Base-by-base conservation (phyloP, 257 asterid genomes). In the Mentha longifolia region DNA sequence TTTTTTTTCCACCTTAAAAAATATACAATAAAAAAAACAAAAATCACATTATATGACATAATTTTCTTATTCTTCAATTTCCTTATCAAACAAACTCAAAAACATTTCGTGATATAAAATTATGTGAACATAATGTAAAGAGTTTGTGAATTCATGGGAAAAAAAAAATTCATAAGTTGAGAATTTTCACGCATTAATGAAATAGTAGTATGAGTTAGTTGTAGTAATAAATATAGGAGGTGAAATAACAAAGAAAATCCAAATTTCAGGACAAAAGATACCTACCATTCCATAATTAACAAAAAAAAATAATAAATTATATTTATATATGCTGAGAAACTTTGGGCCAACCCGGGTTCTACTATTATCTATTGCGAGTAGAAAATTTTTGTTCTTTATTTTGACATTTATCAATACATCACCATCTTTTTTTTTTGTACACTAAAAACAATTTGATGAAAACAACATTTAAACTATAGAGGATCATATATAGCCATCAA, bases 391-490 rank as follows among this genome's bases (percentile, higher is more conserved):
- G 19, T 16, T 51, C 7, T 51, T 17, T 17, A 51, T 17, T 17
- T 43, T 51, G 20, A 12, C 4, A 11, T 8, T 8, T 51, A 51
- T 17, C 30, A 51, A 51, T 19, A 19, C 7, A 9, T 19, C 61
- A n/a, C 54, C 2, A 15, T n/a, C 54, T n/a, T 22, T 16, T 51
- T 7, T n/a, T 22, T 16, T 51, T 7, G 10, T 16, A 0, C 19
- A 51, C 28, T 51, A 4, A 51, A 16, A 51, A 50, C 19, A 51
- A 16, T 50, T 15, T 5, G 17, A 19, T 6, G 62, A 57, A 57
- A 57, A 57, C 42, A 57, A 57, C 42, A 14, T 57, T 57, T 13
- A 25, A 57, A 13, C 62, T 57, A 28, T 57, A 28, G 19, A 57
- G 6, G 20, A 57, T 57, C 62, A 9, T 35, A 35, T 35, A 9